phyloP scores from a whole-genome alignment of 106 monocot genomes.

The Allium cepa region DNA sequence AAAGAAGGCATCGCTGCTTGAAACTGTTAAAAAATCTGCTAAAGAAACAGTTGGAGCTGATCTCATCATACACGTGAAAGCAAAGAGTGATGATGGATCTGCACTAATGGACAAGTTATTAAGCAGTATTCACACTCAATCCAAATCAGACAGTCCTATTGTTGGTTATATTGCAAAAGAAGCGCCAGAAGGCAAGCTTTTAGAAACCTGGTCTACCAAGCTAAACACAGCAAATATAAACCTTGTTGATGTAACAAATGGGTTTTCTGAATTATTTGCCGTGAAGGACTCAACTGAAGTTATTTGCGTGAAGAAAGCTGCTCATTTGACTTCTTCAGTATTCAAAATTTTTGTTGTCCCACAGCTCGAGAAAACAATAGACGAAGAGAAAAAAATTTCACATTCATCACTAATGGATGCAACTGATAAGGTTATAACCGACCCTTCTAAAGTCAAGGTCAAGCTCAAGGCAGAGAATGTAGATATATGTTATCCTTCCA shows the following conservation, averaged over 20 bases:
- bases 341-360: conserved; percentile 89
- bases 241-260: conserved; percentile 68
- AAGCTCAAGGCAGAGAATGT: conserved; percentile 95
- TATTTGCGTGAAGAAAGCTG: conserved; percentile 70
- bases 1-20: conserved; percentile 79
- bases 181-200: conserved; percentile 79
- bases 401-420: conserved; percentile 85
- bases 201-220: conserved; percentile 77
- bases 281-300: conserved; percentile 77
- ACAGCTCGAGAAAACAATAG: conserved; percentile 83
- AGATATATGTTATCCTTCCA: conserved; percentile 96
- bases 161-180: conserved; percentile 76
- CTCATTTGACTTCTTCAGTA: conserved; percentile 70
- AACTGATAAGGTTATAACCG: conserved; percentile 72
- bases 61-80: conserved; percentile 70
- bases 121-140: conserved; percentile 27
- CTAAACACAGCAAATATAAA: conserved; percentile 36
- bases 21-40: conserved; percentile 51
- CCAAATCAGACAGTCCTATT: conserved; percentile 39
- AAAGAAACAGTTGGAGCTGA: conserved; percentile 71
- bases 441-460: conserved; percentile 68
- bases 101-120: conserved; percentile 61
- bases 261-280: conserved; percentile 82
- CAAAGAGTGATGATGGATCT: conserved; percentile 65
- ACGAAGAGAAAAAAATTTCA: conserved; percentile 76